Evolutionary conservation across 164 flowering plant species (phyloP).

Genomic region (Piper longum): DNA sequence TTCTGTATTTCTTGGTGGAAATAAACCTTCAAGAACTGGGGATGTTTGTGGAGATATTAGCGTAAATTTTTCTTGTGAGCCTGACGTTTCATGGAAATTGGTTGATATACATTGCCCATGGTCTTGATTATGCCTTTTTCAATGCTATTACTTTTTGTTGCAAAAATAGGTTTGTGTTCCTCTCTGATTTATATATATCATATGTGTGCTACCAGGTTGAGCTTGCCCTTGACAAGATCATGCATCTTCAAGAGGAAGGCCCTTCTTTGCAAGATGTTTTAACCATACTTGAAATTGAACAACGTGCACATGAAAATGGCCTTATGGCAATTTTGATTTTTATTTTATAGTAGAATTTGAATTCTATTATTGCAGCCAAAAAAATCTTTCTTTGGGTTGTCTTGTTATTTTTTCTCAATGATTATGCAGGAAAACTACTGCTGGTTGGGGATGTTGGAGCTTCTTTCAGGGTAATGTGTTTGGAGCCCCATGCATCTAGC

Average conservation of each 20-base stretch:
- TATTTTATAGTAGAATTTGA: not conserved
- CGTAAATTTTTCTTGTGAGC: slow-evolving; percentile 90
- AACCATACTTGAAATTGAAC: slow-evolving; percentile 87
- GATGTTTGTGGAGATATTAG: slow-evolving; percentile 88
- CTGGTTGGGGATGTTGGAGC: slow-evolving; percentile 76
- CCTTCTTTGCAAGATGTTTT: slow-evolving; percentile 72
- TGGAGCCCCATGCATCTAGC: not conserved
- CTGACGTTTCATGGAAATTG: slow-evolving; percentile 67
- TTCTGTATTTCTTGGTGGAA: slow-evolving; percentile 93
- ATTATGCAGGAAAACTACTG: slow-evolving; percentile 72
- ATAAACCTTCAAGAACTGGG: slow-evolving; percentile 76
- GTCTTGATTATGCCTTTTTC: not conserved
- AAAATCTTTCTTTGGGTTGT: not conserved
- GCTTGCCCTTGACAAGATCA: slow-evolving; percentile 68
- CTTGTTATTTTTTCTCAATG: slow-evolving; percentile 1
- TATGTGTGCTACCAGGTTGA: slow-evolving; percentile 67
- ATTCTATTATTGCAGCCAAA: not conserved
- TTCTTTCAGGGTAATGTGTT: slow-evolving; percentile 47
- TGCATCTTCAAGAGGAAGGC: slow-evolving; percentile 74
- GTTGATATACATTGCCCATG: slow-evolving; percentile 16
- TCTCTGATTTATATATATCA: no score
- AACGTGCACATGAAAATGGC: slow-evolving; percentile 96
- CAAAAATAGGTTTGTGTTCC: no score
- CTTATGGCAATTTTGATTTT: slow-evolving; percentile 37
- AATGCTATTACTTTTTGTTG: no score